phyloP scores from a whole-genome alignment of 352 stramenopile genomes.

The Phytophthora europaea region DNA sequence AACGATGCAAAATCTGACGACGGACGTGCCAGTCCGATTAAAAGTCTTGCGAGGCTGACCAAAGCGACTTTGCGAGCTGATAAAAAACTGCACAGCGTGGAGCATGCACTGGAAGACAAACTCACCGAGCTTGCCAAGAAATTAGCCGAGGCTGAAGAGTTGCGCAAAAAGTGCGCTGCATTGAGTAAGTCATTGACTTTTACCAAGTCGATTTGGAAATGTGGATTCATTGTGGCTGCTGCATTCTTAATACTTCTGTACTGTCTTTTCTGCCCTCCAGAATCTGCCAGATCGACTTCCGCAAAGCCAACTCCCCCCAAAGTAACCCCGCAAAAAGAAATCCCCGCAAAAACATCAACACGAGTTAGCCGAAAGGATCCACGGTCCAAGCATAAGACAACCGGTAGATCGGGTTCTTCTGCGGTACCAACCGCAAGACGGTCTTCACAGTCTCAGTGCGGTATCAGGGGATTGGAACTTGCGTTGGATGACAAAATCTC shows the following conservation, averaged over 20 bases:
- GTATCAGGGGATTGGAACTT: slow-evolving; percentile 25
- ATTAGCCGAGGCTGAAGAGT: slow-evolving; percentile 19
- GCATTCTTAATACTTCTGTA: slow-evolving; percentile 8
- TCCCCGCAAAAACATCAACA: neutral
- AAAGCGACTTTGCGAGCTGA: slow-evolving; percentile 24
- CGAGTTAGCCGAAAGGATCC: neutral
- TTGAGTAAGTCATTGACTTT: slow-evolving; percentile 20
- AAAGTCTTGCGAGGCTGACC: slow-evolving; percentile 26
- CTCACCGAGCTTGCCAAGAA: slow-evolving; percentile 35
- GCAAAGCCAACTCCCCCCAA: neutral
- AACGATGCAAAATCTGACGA: slow-evolving; percentile 11
- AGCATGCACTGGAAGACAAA: slow-evolving; percentile 26
- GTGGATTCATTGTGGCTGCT: too few species aligned
- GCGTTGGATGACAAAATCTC: slow-evolving; percentile 26
- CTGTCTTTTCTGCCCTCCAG: neutral
- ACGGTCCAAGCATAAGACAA: neutral
- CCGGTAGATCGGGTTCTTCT: neutral
- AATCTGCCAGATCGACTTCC: neutral
- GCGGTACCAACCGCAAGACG: slow-evolving; percentile 10
- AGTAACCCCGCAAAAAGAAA: neutral
- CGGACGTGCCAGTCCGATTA: slow-evolving; percentile 12
- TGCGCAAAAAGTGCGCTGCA: slow-evolving; percentile 25
- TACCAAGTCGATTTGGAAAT: neutral
- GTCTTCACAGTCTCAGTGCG: slow-evolving; percentile 10
- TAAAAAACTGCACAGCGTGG: slow-evolving; percentile 19